Evolutionary conservation across 768 basidiomycete species (phyloP).

Genomic region (Suillus plorans): DNA sequence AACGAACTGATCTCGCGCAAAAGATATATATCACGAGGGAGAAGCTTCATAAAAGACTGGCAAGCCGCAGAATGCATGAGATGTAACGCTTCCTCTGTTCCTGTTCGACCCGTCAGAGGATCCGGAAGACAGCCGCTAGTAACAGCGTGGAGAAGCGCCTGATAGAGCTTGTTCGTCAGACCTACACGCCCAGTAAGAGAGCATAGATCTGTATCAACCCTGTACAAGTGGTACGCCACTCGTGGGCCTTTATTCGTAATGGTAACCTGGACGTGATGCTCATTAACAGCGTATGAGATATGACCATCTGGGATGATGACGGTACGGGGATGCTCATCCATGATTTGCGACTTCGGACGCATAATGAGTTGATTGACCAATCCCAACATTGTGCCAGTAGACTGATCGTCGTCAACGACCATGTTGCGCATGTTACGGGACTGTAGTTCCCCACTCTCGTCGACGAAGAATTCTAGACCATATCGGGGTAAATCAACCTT

Average conservation of each 20-base stretch:
- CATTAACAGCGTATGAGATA: conserved; percentile 13
- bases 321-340: conserved; percentile 11
- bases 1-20: conserved; percentile 34
- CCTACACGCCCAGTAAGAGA: conserved; percentile 26
- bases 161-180: conserved; percentile 34
- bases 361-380: conserved; percentile 42
- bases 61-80: conserved; percentile 37
- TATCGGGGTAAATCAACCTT: conserved; percentile 40
- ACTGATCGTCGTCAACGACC: conserved; percentile 42
- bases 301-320: conserved; percentile 42
- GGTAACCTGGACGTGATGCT: conserved; percentile 19
- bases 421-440: conserved; percentile 42
- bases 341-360: conserved; percentile 22
- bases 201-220: conserved; percentile 29
- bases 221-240: conserved; percentile 29
- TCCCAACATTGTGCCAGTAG: conserved; percentile 45
- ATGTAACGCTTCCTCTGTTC: conserved; percentile 43
- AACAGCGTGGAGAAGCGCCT: conserved; percentile 45
- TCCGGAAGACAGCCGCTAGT: conserved; percentile 41
- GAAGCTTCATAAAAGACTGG: conserved; percentile 40
- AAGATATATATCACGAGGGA: conserved; percentile 27
- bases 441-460: conserved; percentile 34
- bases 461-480: conserved; percentile 40
- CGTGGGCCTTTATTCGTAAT: conserved; percentile 3
- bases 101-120: conserved; percentile 43